Base-by-base conservation (phyloP, 2,329 filamentous ascomycete species). In the Claviceps sp. region DNA sequence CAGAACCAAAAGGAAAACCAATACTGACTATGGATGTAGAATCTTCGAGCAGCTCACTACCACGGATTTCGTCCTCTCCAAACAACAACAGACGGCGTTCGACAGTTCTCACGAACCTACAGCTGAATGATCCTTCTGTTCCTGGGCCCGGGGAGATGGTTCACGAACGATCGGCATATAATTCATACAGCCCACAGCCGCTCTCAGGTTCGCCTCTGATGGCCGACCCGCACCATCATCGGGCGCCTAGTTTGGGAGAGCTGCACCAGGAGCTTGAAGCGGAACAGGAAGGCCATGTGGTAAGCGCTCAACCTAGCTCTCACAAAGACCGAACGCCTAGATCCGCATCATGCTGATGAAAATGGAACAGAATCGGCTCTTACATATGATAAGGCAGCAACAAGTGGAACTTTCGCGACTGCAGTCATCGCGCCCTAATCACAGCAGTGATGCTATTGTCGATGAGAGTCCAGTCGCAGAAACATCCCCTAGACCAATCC, bases 231-330 rank as follows among this genome's bases (percentile, higher is more conserved):
- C 76, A 80, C 58, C 84, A 86, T 61, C 77, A 80, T 57, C 75
- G 85, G 48, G 70, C 82, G 0, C 84, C 84, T 2, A 89, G 85
- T 62, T 66, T 89, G 56, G 85, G 85, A 17, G 85, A 89, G 65
- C 77, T 89, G 43, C 85, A 89, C 59, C 85, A 89, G 63, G 84
- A 89, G 66, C 73, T 89, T 1, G 85, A 89, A 65, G 84, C 82
- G 50, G 85, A 89, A 68, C 85, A 89, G 64, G 85, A 89, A 62
- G 83, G 81, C 24, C 85, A 89, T 67, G 85, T 89, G 56, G 81
- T 84, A 70, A 49, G 78, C 68, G 19, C 6, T 40, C 34, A 43
- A 13, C 16, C 26, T n/a, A 49, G 17, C 38, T 43, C 43, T 11
- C 10, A 11, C 10, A 11, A 43, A 17, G 6, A 4, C 13, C 19